Evolutionary conservation across 352 stramenopile genomes (phyloP), one percentile per base, ranked within the genome.

Genomic region (Pythium scleroteichum): DNA sequence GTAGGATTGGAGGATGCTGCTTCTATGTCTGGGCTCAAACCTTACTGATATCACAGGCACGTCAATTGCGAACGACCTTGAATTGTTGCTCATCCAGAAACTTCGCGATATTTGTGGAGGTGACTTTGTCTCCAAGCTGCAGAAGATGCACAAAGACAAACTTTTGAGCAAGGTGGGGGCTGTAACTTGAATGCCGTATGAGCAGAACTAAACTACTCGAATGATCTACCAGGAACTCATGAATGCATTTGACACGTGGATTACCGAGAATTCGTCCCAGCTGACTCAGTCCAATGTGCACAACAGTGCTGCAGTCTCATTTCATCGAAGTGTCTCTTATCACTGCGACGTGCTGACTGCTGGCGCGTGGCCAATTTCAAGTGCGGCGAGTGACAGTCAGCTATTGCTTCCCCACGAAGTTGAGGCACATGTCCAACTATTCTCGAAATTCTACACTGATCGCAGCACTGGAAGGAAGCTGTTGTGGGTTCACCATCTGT

Each of bases 121-220:
- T 40, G 86, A 95, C 53, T 95, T 95, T 38, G 86, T 95, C 10
- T 94, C 86, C 24, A 95, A 95, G 69, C 61, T 95, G 10, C 86
- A 95, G 49, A 95, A 95, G 58, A 95, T 95, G 86, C 64, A 92
- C 29, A 90, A 92, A 48, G 86, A 95, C 63, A 95, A 95, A 56
- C 64, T 91, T 51, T 38, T 92, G 41, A 92, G 83, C 82, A 88
- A 89, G 69, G 86, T 95, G 54, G 10, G 63, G 17, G 32, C 23
- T 20, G 51, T 42, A 32, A 12, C 2, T 4, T 50, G 41, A 29
- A 20, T 47, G 23, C 13, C 4, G 27, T 58, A 19, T 33, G 19
- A n/a, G 19, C 10, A 10, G 29, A 10, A 5, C 5, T 35, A 35
- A 35, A 5, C 10, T 5, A 35, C 29, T 35, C 29, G 5, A 5